Conservation (phyloP, 345 rosid genomes). For the Abelmoschus esculentus region DNA sequence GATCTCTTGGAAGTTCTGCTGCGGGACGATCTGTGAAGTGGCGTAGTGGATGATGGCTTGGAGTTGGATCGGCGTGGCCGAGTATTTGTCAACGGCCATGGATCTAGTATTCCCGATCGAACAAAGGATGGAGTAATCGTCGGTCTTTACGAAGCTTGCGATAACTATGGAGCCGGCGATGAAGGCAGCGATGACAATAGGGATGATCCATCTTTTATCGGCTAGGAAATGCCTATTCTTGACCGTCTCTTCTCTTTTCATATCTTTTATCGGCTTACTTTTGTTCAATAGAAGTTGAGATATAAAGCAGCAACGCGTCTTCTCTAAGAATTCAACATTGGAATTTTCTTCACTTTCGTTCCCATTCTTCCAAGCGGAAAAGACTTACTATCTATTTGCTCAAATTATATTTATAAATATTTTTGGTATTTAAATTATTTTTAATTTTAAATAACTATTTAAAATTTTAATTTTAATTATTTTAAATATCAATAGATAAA, state of each 20-base stretch:
- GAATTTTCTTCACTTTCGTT: no score
- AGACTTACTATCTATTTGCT: no score
- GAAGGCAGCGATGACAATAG: constrained; percentile 29
- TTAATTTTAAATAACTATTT: no score
- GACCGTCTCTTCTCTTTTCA: constrained; percentile 8
- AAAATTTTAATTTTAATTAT: no score
- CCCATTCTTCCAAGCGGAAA: no score
- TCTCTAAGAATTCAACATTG: not conserved
- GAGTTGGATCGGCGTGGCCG: constrained; percentile 51
- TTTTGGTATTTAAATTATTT: no score
- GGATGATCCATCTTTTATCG: constrained; percentile 36
- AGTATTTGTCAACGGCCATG: constrained; percentile 22
- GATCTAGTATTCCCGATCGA: constrained; percentile 21
- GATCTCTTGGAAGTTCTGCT: constrained; percentile 49
- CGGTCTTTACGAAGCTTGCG: constrained; percentile 12
- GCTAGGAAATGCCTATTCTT: constrained; percentile 16
- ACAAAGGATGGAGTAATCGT: constrained; percentile 11
- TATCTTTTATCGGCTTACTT: not conserved
- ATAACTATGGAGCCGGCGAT: constrained; percentile 38
- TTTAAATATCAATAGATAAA: no score
- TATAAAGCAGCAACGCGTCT: not conserved
- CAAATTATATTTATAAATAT: no score
- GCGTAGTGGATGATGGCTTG: constrained; percentile 69
- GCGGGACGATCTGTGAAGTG: constrained; percentile 48
- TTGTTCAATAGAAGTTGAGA: not conserved